These are phyloP conservation scores for Neofusicoccum cordaticola DNA, from an alignment of 2,329 filamentous ascomycete genomes.

Conservation along the genomic window DNA sequence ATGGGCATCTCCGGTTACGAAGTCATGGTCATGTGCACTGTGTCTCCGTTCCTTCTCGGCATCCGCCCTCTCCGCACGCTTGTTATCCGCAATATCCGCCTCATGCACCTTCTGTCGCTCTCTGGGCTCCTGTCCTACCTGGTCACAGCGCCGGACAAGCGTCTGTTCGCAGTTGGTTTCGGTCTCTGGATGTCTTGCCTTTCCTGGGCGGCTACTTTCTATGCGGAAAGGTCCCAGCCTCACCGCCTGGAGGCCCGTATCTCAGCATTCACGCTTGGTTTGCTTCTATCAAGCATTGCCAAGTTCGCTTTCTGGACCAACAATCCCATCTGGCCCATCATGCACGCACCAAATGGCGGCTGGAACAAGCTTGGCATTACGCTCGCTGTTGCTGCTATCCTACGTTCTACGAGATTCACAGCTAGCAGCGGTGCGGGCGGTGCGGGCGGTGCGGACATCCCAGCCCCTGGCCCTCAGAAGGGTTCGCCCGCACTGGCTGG, in stretches of 20 bases:
- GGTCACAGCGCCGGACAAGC: conserved; percentile 66
- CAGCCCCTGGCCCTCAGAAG: conserved; percentile 55
- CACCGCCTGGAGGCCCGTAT: conserved; percentile 77
- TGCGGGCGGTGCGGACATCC: conserved; percentile 43
- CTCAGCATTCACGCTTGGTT: conserved; percentile 74
- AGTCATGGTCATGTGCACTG: conserved; percentile 77
- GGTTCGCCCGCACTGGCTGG: conserved; percentile 71
- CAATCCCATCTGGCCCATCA: conserved; percentile 94
- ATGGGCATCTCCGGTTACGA: conserved; percentile 99
- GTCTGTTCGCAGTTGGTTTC: conserved; percentile 78
- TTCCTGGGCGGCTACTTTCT: conserved; percentile 79
- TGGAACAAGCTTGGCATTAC: conserved; percentile 82
- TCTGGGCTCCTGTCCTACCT: conserved; percentile 77
- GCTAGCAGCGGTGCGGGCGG: conserved; percentile 43
- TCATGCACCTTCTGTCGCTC: conserved; percentile 74
- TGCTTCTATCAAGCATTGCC: conserved; percentile 79
- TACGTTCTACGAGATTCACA: conserved; percentile 69
- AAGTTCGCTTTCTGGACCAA: conserved; percentile 95
- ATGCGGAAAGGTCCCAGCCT: conserved; percentile 71
- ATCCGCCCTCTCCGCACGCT: conserved; percentile 67
- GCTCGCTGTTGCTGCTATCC: conserved; percentile 70
- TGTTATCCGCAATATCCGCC: conserved; percentile 65
- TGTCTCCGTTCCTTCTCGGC: conserved; percentile 76
- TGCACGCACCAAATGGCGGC: conserved; percentile 85
- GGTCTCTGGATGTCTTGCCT: conserved; percentile 77